Conservation (phyloP, 2,329 filamentous ascomycete species). For the Phoma sp. region DNA sequence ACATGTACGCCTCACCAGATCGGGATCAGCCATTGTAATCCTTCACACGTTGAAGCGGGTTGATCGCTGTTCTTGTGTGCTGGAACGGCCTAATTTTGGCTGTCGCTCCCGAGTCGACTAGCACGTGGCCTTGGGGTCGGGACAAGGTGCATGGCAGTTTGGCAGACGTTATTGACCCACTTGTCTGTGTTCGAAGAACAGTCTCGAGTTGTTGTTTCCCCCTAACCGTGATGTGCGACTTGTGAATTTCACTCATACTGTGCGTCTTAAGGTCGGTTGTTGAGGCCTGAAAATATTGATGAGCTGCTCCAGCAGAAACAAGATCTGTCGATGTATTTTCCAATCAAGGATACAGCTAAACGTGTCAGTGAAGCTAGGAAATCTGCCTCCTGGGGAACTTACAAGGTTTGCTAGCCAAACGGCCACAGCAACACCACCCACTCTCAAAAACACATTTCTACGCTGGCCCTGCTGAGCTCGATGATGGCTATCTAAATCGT, state of each 20-base stretch:
- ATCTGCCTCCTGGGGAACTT: neutral
- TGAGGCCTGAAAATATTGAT: no score
- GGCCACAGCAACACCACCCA: neutral
- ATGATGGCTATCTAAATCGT: neutral
- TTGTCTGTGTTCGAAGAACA: neutral
- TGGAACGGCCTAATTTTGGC: neutral
- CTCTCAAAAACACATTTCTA: neutral
- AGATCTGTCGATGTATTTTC: neutral
- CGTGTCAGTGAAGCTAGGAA: neutral
- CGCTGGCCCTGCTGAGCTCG: neutral
- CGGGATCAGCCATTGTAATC: neutral
- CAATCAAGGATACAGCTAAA: neutral
- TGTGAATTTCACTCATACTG: neutral
- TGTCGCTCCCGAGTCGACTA: neutral
- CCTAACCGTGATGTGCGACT: neutral
- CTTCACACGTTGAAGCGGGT: neutral
- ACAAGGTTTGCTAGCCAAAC: conserved; percentile 7
- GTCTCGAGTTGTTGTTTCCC: neutral
- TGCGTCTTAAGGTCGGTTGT: no score
- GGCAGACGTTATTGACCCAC: neutral
- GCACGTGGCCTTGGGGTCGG: neutral
- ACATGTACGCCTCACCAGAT: neutral
- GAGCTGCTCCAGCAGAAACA: no score
- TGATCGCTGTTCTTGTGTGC: neutral
- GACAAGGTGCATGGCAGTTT: conserved; percentile 1